phyloP scores from a whole-genome alignment of 2,329 filamentous ascomycete species.

The Arthrocladium fulminans region DNA sequence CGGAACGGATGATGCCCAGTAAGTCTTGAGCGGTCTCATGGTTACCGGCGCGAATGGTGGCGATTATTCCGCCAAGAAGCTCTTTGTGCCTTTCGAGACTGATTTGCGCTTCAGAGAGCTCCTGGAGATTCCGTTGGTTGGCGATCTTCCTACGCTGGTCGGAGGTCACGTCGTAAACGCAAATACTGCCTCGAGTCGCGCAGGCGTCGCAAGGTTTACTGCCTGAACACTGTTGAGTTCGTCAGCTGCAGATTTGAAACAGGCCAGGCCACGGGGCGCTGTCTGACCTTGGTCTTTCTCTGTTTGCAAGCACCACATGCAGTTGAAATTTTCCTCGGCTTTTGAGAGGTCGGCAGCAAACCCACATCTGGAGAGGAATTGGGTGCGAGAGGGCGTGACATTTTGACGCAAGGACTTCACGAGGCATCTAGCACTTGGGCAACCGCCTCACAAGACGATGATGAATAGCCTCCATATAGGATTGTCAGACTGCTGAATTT shows the following conservation, averaged over 20 bases:
- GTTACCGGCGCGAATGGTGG: slow-evolving; percentile 18
- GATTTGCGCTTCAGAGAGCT: slow-evolving; percentile 16
- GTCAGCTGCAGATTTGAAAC: background rate
- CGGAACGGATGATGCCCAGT: slow-evolving; percentile 16
- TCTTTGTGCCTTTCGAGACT: slow-evolving; percentile 17
- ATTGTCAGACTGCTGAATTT: too few species aligned
- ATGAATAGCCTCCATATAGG: too few species aligned
- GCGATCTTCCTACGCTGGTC: slow-evolving; percentile 23
- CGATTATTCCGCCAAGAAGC: slow-evolving; percentile 22
- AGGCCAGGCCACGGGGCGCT: background rate
- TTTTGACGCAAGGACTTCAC: too few species aligned
- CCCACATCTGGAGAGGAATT: slow-evolving; percentile 6
- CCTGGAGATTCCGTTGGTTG: slow-evolving; percentile 21
- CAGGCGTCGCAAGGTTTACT: slow-evolving; percentile 21
- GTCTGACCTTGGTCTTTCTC: slow-evolving; percentile 19
- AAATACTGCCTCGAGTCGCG: slow-evolving; percentile 16
- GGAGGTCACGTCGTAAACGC: slow-evolving; percentile 20
- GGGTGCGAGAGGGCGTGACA: slow-evolving; percentile 21
- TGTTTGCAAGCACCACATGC: slow-evolving; percentile 23
- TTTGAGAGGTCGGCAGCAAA: slow-evolving; percentile 9
- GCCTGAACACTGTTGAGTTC: slow-evolving; percentile 17
- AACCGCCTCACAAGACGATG: too few species aligned
- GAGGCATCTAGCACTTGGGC: too few species aligned
- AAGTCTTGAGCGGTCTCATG: slow-evolving; percentile 14
- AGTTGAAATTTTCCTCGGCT: slow-evolving; percentile 22